Base-by-base conservation (phyloP, 306 rosid genomes). In the Castanea sativa region DNA sequence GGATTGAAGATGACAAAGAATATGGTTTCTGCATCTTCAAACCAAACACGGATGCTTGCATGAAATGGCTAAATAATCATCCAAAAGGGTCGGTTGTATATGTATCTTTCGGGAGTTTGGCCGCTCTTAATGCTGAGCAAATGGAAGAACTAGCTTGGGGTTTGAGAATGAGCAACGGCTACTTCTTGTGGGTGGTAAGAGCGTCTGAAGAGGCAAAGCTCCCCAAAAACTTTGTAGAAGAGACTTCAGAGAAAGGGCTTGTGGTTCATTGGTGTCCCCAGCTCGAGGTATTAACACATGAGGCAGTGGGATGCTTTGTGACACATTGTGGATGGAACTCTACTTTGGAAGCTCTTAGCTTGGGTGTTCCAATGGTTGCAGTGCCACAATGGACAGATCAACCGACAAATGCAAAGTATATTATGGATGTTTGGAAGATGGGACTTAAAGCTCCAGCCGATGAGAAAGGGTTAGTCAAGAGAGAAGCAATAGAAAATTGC, bases 21-120 rank as follows among this genome's bases (percentile, higher is more conserved):
- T 90, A 92, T 25, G 81, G 86, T 15, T 2, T 88, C 14, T 60
- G 65, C 58, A 88, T 92, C 33, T 87, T 84, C 35, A 6, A 58
- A 38, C 6, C 43, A 12, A 86, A 89, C 38, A 69, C 76, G 5
- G 65, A 81, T 10, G 61, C 73, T 19, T 72, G 69, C 68, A 71
- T 32, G 6, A 55, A 21, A 25, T 92, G 97, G 91, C 81, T 90
- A 59, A 73, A 82, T 29, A 43, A 64, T 64, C 45, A 4, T 2
- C 14, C 45, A 16, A 64, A 64, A 29, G 70, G 70, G 20, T 64
- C 45, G 1, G 70, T 64, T 30, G 43, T 64, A 2, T 64, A 64
- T 64, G 45, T 64, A 29, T 64, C 45, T 15, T 64, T 64, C 7
- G 70, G 45, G 2, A 64, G 70, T 30, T 15, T 64, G 45, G 70